Evolutionary conservation across 1,284 basidiomycete species (phyloP).

Genomic region (Irpex rosettiformis): DNA sequence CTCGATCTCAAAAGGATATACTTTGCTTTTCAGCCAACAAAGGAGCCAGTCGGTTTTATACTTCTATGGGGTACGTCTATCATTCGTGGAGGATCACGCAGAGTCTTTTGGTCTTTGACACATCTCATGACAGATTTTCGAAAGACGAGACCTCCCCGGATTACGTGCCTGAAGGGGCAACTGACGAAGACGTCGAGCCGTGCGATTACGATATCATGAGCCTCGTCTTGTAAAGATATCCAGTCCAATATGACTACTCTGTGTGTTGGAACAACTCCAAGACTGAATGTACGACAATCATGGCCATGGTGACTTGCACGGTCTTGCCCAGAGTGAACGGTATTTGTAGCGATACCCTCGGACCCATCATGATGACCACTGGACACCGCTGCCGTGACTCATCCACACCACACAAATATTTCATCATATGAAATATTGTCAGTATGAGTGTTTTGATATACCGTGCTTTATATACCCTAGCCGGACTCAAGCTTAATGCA

Average conservation of each 20-base stretch:
- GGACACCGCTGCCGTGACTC: too few relatives aligned
- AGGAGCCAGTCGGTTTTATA: slow-evolving; percentile 54
- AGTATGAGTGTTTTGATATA: too few relatives aligned
- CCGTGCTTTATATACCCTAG: too few relatives aligned
- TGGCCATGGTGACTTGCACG: background rate
- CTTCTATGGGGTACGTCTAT: slow-evolving; percentile 47
- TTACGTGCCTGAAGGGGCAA: slow-evolving; percentile 28
- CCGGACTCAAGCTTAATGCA: too few relatives aligned
- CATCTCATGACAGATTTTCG: slow-evolving; percentile 40
- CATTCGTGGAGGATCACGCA: background rate
- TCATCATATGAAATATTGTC: too few relatives aligned
- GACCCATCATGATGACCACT: too few relatives aligned
- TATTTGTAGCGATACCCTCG: too few relatives aligned
- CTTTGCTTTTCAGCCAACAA: slow-evolving; percentile 43
- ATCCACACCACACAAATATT: too few relatives aligned
- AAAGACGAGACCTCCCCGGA: slow-evolving; percentile 53
- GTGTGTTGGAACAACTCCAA: background rate
- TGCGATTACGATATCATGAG: slow-evolving; percentile 51
- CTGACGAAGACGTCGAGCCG: slow-evolving; percentile 28
- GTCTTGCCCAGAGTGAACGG: too few relatives aligned
- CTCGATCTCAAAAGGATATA: background rate
- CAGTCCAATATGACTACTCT: background rate
- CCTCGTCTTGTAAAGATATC: background rate
- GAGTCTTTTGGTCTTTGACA: background rate
- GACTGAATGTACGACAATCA: background rate